Percentiles rank a stretch among this genome's conserved stretches.
These are phyloP conservation scores for Penicillium freii DNA, from an alignment of 2,329 filamentous ascomycete species.

Conservation along the genomic window DNA sequence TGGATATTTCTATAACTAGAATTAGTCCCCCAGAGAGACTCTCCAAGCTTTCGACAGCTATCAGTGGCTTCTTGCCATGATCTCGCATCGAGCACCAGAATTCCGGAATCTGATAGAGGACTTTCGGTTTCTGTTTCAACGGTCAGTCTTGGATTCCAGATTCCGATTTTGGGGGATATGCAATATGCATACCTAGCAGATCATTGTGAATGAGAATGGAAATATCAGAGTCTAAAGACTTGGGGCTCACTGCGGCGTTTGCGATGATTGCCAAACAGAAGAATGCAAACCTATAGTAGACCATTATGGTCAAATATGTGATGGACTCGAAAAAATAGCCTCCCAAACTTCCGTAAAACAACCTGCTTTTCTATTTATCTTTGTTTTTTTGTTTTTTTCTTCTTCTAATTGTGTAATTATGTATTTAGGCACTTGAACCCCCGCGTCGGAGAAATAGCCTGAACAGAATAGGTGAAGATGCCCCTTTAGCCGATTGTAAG, in stretches of 20 bases:
- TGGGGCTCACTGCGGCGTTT: conserved; percentile 12
- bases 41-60: conserved; percentile 17
- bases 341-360: neutral
- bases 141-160: neutral
- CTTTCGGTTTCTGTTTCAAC: conserved; percentile 15
- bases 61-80: conserved; percentile 14
- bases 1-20: conserved; percentile 3
- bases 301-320: conserved; percentile 7
- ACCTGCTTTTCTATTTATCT: neutral
- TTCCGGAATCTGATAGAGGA: conserved; percentile 13
- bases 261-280: conserved; percentile 4
- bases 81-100: conserved; percentile 19
- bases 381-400: neutral
- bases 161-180: neutral
- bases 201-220: conserved; percentile 25
- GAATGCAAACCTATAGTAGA: neutral
- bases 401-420: neutral
- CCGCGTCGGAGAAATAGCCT: conserved; percentile 16
- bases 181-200: conserved; percentile 9
- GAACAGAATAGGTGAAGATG: neutral
- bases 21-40: conserved; percentile 13
- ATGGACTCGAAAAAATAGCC: no score
- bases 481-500: conserved; percentile 3
- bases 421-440: conserved; percentile 6
- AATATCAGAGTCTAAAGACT: conserved; percentile 15